Evolutionary conservation across 2,329 filamentous ascomycete genomes (phyloP).

Genomic region (Clathrospora elynae): DNA sequence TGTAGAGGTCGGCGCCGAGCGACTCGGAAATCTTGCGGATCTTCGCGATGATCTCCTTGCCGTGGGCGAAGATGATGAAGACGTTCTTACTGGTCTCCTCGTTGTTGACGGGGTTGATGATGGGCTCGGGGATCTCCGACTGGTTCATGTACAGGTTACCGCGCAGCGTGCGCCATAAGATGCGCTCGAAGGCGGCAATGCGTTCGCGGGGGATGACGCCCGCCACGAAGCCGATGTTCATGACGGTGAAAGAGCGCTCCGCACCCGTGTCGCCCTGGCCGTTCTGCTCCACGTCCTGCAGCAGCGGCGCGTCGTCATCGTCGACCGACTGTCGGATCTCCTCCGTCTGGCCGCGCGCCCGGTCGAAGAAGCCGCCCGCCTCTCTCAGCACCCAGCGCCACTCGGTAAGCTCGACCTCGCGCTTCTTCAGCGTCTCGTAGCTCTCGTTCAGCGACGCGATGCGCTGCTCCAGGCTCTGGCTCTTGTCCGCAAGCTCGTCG

Average conservation of each 20-base stretch:
- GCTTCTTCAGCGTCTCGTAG: constrained; percentile 97
- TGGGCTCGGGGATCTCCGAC: constrained; percentile 92
- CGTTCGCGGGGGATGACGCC: constrained; percentile 93
- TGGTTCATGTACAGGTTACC: constrained; percentile 99
- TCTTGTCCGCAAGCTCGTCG: constrained; percentile 90
- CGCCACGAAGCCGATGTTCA: constrained; percentile 98
- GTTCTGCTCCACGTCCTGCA: constrained; percentile 90
- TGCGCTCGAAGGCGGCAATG: constrained; percentile 94
- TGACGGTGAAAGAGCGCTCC: constrained; percentile 88
- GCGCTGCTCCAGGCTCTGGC: constrained; percentile 89
- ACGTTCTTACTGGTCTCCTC: constrained; percentile 96
- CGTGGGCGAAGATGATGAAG: constrained; percentile 98
- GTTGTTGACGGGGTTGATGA: constrained; percentile 90
- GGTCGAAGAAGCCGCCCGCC: constrained; percentile 95
- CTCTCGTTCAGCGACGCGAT: constrained; percentile 93
- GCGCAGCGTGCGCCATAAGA: constrained; percentile 94
- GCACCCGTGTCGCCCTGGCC: constrained; percentile 67
- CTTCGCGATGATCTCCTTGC: constrained; percentile 97
- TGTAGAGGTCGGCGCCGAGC: constrained; percentile 92
- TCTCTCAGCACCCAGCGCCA: constrained; percentile 98
- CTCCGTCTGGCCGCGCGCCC: constrained; percentile 93
- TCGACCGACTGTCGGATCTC: constrained; percentile 89
- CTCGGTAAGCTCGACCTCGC: constrained; percentile 94
- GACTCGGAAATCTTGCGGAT: constrained; percentile 99
- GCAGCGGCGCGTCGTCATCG: constrained; percentile 86